Evolutionary conservation across 2,329 filamentous ascomycete genomes (phyloP).

Genomic region (Fusarium poae): DNA sequence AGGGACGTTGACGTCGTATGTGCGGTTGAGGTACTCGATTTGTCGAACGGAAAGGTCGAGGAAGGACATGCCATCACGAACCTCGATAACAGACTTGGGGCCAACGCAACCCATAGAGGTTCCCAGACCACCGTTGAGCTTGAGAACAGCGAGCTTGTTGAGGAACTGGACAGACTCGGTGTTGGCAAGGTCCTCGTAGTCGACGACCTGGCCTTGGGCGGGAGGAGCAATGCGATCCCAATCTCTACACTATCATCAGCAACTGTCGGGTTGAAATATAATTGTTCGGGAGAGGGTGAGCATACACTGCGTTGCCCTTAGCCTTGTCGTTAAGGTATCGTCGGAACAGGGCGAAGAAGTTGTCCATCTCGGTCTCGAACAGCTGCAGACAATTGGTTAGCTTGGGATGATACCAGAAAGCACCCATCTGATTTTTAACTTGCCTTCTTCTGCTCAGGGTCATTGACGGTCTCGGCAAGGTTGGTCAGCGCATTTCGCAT

Average conservation of each 20-base stretch:
- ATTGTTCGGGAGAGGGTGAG: conserved; percentile 34
- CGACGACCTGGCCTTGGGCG: conserved; percentile 91
- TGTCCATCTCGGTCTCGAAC: conserved; percentile 99
- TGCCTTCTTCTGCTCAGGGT: conserved; percentile 87
- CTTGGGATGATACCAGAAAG: background rate
- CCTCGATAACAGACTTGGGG: conserved; percentile 99
- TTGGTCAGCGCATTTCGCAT: conserved; percentile 98
- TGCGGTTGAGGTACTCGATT: conserved; percentile 99
- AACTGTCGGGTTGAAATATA: conserved; percentile 1
- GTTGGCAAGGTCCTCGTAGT: conserved; percentile 91
- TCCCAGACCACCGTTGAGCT: conserved; percentile 99
- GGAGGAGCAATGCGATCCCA: conserved; percentile 98
- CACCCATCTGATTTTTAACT: conserved; percentile 40
- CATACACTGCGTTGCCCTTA: conserved; percentile 90
- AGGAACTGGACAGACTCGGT: conserved; percentile 93
- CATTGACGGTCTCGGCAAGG: conserved; percentile 89
- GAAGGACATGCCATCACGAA: conserved; percentile 99
- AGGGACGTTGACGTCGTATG: conserved; percentile 95
- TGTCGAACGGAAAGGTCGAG: conserved; percentile 97
- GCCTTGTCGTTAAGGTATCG: conserved; percentile 99
- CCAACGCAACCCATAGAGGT: conserved; percentile 99
- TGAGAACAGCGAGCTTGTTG: conserved; percentile 97
- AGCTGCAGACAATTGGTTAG: conserved; percentile 65
- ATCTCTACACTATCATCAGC: conserved; percentile 69
- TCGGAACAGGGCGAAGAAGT: conserved; percentile 99